Evolutionary conservation across 2,329 filamentous ascomycete genomes (phyloP).

Genomic region (Penicillium sp.): DNA sequence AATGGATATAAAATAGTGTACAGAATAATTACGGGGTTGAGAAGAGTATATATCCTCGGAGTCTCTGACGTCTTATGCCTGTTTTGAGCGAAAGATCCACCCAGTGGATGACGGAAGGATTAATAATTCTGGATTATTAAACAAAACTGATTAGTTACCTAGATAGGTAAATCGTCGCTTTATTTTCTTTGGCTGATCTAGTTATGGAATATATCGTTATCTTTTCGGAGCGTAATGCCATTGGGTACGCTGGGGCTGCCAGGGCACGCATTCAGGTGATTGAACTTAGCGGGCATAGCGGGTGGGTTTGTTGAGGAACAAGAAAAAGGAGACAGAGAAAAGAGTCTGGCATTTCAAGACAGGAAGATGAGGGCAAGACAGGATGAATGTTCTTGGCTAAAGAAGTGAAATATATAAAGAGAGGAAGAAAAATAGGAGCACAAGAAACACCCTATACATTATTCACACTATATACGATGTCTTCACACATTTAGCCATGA

Average conservation of each 20-base stretch:
- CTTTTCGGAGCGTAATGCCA: too few relatives aligned
- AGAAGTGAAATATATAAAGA: neutral
- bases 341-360: neutral
- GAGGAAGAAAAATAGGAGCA: too few relatives aligned
- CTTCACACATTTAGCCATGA: too few relatives aligned
- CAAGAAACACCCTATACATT: too few relatives aligned
- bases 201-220: too few relatives aligned
- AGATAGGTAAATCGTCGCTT: neutral
- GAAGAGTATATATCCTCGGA: neutral
- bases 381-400: too few relatives aligned
- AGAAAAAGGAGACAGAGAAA: neutral
- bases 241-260: too few relatives aligned
- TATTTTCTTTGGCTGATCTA: neutral
- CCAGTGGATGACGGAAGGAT: constrained; percentile 10
- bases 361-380: too few relatives aligned
- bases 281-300: too few relatives aligned
- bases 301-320: too few relatives aligned
- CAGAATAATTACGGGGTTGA: neutral
- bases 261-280: too few relatives aligned
- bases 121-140: neutral
- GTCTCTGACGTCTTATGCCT: constrained; percentile 5
- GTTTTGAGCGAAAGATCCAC: neutral
- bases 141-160: neutral
- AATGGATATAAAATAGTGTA: neutral
- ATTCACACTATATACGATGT: too few relatives aligned